Conservation (phyloP, 768 basidiomycete genomes). For the Mycena olivaceomarginata region DNA sequence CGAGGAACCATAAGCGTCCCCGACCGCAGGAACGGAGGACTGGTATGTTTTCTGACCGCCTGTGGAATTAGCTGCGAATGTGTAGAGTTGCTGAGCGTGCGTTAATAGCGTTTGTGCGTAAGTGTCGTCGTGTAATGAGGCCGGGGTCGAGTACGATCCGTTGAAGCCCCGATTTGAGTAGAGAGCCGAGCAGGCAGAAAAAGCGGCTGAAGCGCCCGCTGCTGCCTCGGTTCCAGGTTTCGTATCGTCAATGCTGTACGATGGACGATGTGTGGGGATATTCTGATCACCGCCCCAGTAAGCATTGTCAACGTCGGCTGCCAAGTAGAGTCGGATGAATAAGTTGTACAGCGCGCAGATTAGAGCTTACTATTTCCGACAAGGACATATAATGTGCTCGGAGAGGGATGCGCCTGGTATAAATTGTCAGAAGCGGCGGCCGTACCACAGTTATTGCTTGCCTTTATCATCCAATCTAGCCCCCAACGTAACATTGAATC, state of each 20-base stretch:
- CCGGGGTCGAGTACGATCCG: slow-evolving; percentile 73
- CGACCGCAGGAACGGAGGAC: slow-evolving; percentile 79
- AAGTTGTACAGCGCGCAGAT: slow-evolving; percentile 1
- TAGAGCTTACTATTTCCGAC: slow-evolving; percentile 75
- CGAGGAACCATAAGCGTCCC: slow-evolving; percentile 82
- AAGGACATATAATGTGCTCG: slow-evolving; percentile 85
- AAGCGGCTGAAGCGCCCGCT: slow-evolving; percentile 89
- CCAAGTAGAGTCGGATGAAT: slow-evolving; percentile 17
- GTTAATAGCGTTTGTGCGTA: slow-evolving; percentile 83
- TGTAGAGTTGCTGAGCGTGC: slow-evolving; percentile 86
- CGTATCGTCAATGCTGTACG: slow-evolving; percentile 87
- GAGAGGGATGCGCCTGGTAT: slow-evolving; percentile 84
- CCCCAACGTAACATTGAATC: slow-evolving; percentile 95
- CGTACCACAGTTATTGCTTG: slow-evolving; percentile 52
- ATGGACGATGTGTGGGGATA: slow-evolving; percentile 85
- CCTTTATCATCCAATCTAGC: slow-evolving; percentile 94
- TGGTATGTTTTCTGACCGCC: slow-evolving; percentile 80
- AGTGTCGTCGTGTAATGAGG: slow-evolving; percentile 81
- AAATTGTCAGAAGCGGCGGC: neutral
- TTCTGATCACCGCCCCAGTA: slow-evolving; percentile 94
- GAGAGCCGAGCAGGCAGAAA: slow-evolving; percentile 89
- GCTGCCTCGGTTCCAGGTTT: slow-evolving; percentile 94
- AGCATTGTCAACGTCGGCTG: slow-evolving; percentile 78
- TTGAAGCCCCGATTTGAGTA: slow-evolving; percentile 80
- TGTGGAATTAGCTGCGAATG: slow-evolving; percentile 83